Evolutionary conservation across 192 early-diverging fungal genomes (phyloP), one percentile per base, ranked within the genome.

Genomic region (Umbelopsis vinacea): DNA sequence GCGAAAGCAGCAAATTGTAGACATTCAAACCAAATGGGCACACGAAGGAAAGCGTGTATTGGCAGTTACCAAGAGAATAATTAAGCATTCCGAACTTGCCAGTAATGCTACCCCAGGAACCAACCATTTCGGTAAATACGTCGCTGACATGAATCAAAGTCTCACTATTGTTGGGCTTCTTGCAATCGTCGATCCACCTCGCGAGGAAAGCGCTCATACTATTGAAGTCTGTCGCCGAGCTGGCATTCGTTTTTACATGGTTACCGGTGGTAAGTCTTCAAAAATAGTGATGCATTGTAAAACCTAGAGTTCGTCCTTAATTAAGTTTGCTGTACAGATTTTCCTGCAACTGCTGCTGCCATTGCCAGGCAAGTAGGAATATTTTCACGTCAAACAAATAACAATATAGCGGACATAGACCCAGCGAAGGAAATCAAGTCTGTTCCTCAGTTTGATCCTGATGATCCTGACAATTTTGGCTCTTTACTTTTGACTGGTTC

Each of bases 121-220:
- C 19, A 70, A 66, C 6, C 66, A 57, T 12, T 77, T 77, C 47
- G 26, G 67, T 33, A 66, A 68, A 17, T 77, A 71, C 57, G 74
- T 83, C 45, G 46, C 76, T 10, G 71, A 83, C 22, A 72, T 81
- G 40, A 77, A 75, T 50, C 68, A 78, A 45, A 81, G 80, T 19
- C 84, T 96, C 38, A 87, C 86, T 57, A 76, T 92, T 24, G 78
- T 95, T 40, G 95, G 92, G 1, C 75, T 97, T 35, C 82, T 93
- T 29, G 92, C 87, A 12, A 94, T 97, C 73, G 83, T 89, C 37
- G 96, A 96, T 76, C 96, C 95, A 50, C 94, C 93, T 45, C 89
- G 95, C 46, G 78, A 82, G 23, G 95, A 95, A 76, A 90, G 88
- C 52, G 81, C 81, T 4, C 78, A 82, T 10, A 85, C 91, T 4